Percentiles rank a stretch among this genome's conserved stretches.
These are phyloP conservation scores for Mycena citricolor DNA, from an alignment of 1,284 basidiomycete genomes.

Conservation along the genomic window DNA sequence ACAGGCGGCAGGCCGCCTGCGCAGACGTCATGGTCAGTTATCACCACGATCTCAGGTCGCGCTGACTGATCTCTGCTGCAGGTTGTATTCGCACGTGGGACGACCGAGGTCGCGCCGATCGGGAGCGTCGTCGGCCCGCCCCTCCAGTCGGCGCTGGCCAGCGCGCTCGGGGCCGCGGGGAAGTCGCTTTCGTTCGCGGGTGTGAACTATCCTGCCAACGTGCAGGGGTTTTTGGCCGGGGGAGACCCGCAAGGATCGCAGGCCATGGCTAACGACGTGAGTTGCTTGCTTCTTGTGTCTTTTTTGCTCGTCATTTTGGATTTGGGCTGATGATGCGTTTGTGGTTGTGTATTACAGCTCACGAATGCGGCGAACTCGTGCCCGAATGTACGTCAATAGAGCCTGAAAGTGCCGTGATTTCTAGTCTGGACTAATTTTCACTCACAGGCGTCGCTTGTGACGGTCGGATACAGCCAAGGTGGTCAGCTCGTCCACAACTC, in stretches of 20 bases:
- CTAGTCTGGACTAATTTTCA: neutral
- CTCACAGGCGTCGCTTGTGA: constrained; percentile 11
- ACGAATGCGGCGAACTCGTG: constrained; percentile 16
- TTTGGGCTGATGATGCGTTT: neutral
- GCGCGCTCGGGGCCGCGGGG: constrained; percentile 11
- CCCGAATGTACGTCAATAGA: constrained; percentile 8
- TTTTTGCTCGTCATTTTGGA: neutral
- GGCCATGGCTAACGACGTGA: constrained; percentile 10
- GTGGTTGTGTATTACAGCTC: constrained; percentile 4
- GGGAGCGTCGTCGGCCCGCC: constrained; percentile 16
- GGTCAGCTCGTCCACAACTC: constrained; percentile 21
- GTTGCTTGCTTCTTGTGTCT: neutral
- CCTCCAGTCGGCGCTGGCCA: constrained; percentile 6
- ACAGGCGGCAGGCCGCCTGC: no score
- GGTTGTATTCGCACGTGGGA: constrained; percentile 20
- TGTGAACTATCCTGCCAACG: constrained; percentile 12
- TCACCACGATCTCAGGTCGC: neutral
- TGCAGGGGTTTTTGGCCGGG: constrained; percentile 17
- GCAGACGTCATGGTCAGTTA: constrained; percentile 19
- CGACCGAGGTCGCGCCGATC: constrained; percentile 14
- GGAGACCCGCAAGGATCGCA: constrained; percentile 19
- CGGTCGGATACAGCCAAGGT: constrained; percentile 17
- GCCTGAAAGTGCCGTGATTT: neutral
- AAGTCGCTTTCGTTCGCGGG: constrained; percentile 17
- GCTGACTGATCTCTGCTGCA: no score